Conservation (phyloP, 2,329 filamentous ascomycete species). For the Byssoonygena ceratinophila region DNA sequence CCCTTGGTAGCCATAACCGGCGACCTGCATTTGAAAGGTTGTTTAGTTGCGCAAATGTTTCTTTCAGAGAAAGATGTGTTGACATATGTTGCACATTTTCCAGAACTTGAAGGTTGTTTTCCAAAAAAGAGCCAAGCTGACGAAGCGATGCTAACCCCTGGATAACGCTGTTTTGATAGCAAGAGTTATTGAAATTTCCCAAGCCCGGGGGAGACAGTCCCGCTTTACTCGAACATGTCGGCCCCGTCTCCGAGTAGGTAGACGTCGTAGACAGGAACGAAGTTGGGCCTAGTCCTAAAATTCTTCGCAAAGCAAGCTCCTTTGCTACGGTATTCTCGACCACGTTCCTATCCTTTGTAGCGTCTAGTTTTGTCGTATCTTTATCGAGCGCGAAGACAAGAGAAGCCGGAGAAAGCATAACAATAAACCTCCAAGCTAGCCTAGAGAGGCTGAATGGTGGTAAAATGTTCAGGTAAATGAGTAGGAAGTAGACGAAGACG, state of each 20-base stretch:
- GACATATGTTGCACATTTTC: conserved; percentile 26
- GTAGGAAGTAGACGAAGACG: conserved; percentile 23
- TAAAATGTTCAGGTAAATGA: conserved; percentile 25
- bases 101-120: conserved; percentile 31
- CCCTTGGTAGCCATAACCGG: conserved; percentile 68
- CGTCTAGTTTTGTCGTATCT: conserved; percentile 14
- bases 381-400: conserved; percentile 41
- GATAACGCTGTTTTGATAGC: conserved; percentile 94
- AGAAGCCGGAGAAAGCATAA: conserved; percentile 32
- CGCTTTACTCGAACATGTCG: conserved; percentile 38
- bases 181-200: conserved; percentile 89
- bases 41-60: conserved; percentile 60
- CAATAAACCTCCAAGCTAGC: conserved; percentile 30
- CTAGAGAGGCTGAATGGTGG: conserved; percentile 24
- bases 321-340: conserved; percentile 41
- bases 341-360: conserved; percentile 1
- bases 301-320: conserved; percentile 52
- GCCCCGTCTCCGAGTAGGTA: conserved; percentile 45
- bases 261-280: conserved; percentile 41
- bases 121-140: conserved; percentile 58
- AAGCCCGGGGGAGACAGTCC: conserved; percentile 49
- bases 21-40: conserved; percentile 59
- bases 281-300: conserved; percentile 51
- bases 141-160: conserved; percentile 70
- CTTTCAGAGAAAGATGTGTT: conserved; percentile 48